Conservation (phyloP, 208 protist species). For the Trypanosoma mega region DNA sequence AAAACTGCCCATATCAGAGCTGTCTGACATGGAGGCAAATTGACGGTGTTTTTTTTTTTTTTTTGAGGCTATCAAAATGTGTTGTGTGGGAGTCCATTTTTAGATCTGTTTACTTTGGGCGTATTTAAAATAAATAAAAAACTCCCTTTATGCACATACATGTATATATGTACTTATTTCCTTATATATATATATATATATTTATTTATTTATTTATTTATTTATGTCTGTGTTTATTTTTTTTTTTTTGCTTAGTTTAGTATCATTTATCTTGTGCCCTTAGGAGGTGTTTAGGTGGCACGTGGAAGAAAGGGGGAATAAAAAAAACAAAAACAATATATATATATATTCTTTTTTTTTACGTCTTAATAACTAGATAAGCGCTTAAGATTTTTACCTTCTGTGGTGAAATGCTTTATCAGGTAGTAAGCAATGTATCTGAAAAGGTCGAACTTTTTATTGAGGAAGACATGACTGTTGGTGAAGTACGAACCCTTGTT, state of each 20-base stretch:
- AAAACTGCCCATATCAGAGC: slow-evolving; percentile 10
- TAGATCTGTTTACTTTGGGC: too few species aligned
- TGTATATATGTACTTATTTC: too few species aligned
- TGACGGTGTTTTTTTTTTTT: too few species aligned
- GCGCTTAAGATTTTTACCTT: too few species aligned
- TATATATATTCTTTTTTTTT: slow-evolving; percentile 2
- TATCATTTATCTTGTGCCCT: background rate
- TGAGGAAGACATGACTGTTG: slow-evolving; percentile 73
- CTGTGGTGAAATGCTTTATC: slow-evolving; percentile 52
- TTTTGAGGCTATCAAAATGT: too few species aligned
- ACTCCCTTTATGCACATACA: too few species aligned
- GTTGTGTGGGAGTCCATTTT: too few species aligned
- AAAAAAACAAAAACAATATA: slow-evolving; percentile 13
- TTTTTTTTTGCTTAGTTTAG: slow-evolving; percentile 3
- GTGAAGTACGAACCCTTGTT: slow-evolving; percentile 66
- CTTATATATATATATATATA: slow-evolving; percentile 4
- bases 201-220: slow-evolving; percentile 1
- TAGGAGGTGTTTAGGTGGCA: too few species aligned
- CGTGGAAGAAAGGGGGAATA: background rate
- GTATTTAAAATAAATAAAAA: too few species aligned
- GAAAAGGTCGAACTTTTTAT: slow-evolving; percentile 66
- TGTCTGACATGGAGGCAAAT: background rate
- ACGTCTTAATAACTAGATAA: slow-evolving; percentile 1
- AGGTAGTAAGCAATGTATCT: slow-evolving; percentile 59
- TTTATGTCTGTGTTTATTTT: background rate